Percentiles rank a stretch among this genome's conserved stretches.
These are phyloP conservation scores for Sporobolomyces roseus DNA, from an alignment of 768 basidiomycete genomes.

Conservation along the genomic window DNA sequence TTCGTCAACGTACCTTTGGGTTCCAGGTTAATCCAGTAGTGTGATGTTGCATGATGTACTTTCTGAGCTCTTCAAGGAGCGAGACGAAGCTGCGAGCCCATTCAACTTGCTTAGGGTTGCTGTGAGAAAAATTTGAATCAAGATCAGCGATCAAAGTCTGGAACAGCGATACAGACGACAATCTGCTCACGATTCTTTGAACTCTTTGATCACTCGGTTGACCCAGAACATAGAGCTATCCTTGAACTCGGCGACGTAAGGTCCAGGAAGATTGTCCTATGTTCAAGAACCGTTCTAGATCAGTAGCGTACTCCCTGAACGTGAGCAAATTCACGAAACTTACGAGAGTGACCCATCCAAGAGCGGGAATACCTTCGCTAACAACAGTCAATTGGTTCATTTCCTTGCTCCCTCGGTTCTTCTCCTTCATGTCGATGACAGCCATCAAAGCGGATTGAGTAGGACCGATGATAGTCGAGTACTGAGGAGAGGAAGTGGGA, in stretches of 20 bases:
- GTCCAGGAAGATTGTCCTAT: constrained; percentile 71
- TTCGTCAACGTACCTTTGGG: constrained; percentile 56
- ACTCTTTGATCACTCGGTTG: constrained; percentile 84
- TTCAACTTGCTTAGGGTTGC: constrained; percentile 78
- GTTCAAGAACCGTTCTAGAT: no score
- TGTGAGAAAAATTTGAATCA: constrained; percentile 3
- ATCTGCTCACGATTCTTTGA: constrained; percentile 81
- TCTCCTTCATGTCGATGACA: constrained; percentile 76
- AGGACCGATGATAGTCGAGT: constrained; percentile 62
- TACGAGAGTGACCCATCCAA: constrained; percentile 85
- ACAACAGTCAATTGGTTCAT: constrained; percentile 72
- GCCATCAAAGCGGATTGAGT: constrained; percentile 69
- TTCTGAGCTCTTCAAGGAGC: constrained; percentile 70
- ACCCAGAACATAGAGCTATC: constrained; percentile 83
- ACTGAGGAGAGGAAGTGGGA: constrained; percentile 49
- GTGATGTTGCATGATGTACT: constrained; percentile 79
- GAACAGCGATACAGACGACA: background rate
- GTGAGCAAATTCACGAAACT: constrained; percentile 48
- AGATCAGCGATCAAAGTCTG: background rate
- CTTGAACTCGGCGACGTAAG: constrained; percentile 74
- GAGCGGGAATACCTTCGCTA: constrained; percentile 72
- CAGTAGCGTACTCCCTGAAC: background rate
- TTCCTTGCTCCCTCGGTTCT: constrained; percentile 74
- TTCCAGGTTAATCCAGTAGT: constrained; percentile 88
- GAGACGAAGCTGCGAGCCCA: constrained; percentile 74